Evolutionary conservation across 2,329 filamentous ascomycete species (phyloP), one percentile per base, ranked within the genome.

Genomic region (Aspergillus niger): DNA sequence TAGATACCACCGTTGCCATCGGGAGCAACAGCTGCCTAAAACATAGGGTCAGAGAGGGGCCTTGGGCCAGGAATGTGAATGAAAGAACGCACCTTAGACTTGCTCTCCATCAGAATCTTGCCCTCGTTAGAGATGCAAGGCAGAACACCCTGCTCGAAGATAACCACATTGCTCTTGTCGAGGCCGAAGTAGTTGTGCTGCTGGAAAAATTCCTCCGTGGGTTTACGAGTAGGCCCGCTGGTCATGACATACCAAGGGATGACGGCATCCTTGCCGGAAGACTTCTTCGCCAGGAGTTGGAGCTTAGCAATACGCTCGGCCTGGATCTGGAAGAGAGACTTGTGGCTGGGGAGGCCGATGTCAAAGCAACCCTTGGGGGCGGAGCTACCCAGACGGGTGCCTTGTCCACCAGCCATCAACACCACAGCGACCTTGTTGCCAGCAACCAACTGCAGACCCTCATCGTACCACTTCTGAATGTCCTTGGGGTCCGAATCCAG

Each of bases 181-280:
- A 99, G 81, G 5, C 95, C 95, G 76, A 99, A 99, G 83, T 92
- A 98, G 60, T 86, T 86, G 82, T 98, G 85, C 78, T 96, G 84
- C 75, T 90, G 81, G 78, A 99, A 98, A 82, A 95, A 99, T 63
- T 90, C 83, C 82, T 97, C 91, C n/a, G 95, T 99, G 43, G 93
- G 91, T 63, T 87, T 87, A 67, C 93, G 87, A 7, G 95, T 99
- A 49, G 95, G 95, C 4, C 95, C 95, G 72, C 92, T 97, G 71
- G 95, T 99, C 95, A 99, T 99, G 78, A 99, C 92, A 80, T 99
- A 99, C 95, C 95, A 99, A 11, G 95, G 95, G 44, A 98, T 88
- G 32, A 89, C 82, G 47, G 87, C 86, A 57, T 81, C 82, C 64
- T 78, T 77, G 60, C 85, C 85, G 57, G 86, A 82, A 74, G 89